Conservation (phyloP, 176 grass and related monocot species). For the Cenchrus purpureus region DNA sequence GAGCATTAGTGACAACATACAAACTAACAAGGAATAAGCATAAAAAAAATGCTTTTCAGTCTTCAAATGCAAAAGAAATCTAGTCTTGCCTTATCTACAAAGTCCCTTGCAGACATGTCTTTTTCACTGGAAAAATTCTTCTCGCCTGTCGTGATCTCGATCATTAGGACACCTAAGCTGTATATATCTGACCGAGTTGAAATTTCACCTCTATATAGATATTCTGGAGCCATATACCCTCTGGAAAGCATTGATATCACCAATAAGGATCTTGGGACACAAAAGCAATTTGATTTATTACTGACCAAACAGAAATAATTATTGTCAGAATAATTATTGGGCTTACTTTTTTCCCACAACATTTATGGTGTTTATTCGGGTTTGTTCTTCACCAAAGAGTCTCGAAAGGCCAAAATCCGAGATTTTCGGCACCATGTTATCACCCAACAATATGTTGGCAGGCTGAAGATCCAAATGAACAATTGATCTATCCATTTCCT, state of each 20-base stretch:
- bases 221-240: slow-evolving; percentile 25
- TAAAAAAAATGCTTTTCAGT: too few relatives aligned
- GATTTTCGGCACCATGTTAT: slow-evolving; percentile 27
- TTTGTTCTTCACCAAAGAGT: slow-evolving; percentile 21
- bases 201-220: slow-evolving; percentile 20
- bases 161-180: background rate
- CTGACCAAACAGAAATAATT: background rate
- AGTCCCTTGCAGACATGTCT: background rate
- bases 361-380: slow-evolving; percentile 20
- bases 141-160: background rate
- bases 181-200: slow-evolving; percentile 2
- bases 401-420: slow-evolving; percentile 7
- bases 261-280: background rate
- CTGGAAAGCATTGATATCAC: background rate
- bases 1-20: background rate
- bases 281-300: background rate
- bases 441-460: slow-evolving; percentile 16
- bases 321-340: background rate
- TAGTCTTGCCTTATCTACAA: background rate
- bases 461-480: slow-evolving; percentile 31
- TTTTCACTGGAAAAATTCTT: background rate
- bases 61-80: background rate
- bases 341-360: slow-evolving; percentile 19
- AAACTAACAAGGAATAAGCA: background rate
- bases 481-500: background rate